Evolutionary conservation across 2,329 filamentous ascomycete species (phyloP), one percentile per base, ranked within the genome.

Genomic region (Diaporthe sp.): DNA sequence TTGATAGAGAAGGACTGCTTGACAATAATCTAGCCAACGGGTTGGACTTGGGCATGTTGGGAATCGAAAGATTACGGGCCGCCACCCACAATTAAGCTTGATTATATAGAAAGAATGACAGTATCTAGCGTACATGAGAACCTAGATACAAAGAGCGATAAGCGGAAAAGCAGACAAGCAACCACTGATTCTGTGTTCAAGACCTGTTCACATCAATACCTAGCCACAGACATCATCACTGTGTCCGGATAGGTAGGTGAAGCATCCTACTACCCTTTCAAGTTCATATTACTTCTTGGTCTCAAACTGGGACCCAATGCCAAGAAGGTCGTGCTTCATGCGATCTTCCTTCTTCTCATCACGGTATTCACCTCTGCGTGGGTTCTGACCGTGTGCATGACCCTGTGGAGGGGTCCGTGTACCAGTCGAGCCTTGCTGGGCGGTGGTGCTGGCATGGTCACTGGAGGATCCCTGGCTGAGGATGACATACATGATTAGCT

Each of bases 241-340:
- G 17, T 57, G 19, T 7, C 10, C 0, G 10, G 19, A 22, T n/a
- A 55, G 12, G 1, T 15, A 31, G 25, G 25, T 1, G 2, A n/a
- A 13, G 57, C 1, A 39, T n/a, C 9, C 57, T 8, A 9, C 55
- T 19, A 37, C 4, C 4, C 9, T 31, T 3, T 62, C n/a, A 22
- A 62, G n/a, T 44, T 8, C 10, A n/a, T 44, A 15, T 28, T 10
- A 28, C 59, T 62, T 10, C 3, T 44, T 5, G n/a, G 3, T 15
- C 0, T 28, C 9, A 10, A 68, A 68, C 6, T 37, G 62, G 7
- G 62, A n/a, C 13, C 62, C 46, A 34, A 51, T 19, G 9, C 62
- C 31, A 22, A 68, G 28, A 34, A 68, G 44, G 22, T 68, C 62
- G 2, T 68, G 46, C 19, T 51, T 68, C n/a, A 68, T 68, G 12